phyloP scores from a whole-genome alignment of 441 rosid species.

The Adansonia madagascariensis region DNA sequence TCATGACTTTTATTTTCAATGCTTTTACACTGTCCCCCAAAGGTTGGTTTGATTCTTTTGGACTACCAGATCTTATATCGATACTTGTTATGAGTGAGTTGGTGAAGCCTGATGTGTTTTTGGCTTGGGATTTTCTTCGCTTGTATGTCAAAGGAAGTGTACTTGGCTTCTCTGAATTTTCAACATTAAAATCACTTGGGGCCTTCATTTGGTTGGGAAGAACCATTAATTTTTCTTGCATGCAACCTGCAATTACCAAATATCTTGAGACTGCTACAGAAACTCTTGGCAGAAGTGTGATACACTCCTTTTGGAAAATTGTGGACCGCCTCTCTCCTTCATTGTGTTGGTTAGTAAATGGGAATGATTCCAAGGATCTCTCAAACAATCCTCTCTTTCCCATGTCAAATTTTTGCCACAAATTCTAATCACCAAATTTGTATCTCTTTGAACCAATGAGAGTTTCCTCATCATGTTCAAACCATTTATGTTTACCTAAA shows the following conservation, averaged over 20 bases:
- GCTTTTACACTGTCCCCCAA: conserved; percentile 36
- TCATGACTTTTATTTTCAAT: conserved; percentile 32
- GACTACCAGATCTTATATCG: conserved; percentile 30
- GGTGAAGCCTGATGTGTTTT: conserved; percentile 36
- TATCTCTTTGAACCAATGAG: conserved; percentile 35
- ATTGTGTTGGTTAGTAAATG: conserved; percentile 33
- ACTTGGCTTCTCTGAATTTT: conserved; percentile 33
- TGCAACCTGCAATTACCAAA: conserved; percentile 26
- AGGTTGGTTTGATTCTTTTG: conserved; percentile 33
- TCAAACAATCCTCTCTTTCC: conserved; percentile 34
- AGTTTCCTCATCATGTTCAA: conserved; percentile 34
- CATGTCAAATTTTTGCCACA: conserved; percentile 34
- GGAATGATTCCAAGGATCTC: conserved; percentile 37
- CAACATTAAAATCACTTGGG: conserved; percentile 31
- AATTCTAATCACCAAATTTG: conserved; percentile 29
- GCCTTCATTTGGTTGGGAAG: conserved; percentile 34
- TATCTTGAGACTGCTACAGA: conserved; percentile 32
- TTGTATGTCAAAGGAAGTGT: conserved; percentile 58
- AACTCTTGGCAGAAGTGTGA: conserved; percentile 31
- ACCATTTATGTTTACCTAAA: conserved; percentile 33
- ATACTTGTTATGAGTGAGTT: conserved; percentile 32
- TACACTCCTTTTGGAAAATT: conserved; percentile 33
- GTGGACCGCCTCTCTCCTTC: conserved; percentile 32
- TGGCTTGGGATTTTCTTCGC: conserved; percentile 53
- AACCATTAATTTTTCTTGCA: conserved; percentile 34